Percentiles rank a stretch among this genome's conserved stretches.
Conservation (phyloP, 257 asterid genomes). For the Rhazya stricta region DNA sequence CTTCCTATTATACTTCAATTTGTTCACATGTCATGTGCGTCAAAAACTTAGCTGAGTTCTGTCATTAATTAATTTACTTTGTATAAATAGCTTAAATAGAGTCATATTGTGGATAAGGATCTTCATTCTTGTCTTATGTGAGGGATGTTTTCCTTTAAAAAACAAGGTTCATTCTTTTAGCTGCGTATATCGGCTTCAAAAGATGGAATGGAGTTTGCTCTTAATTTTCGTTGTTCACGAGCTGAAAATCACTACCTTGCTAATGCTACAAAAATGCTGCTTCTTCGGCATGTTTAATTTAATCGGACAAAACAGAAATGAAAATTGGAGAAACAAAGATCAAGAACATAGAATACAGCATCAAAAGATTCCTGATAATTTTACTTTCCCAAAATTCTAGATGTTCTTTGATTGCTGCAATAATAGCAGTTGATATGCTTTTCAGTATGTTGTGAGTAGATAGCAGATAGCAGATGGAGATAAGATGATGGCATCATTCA, state of each 20-base stretch:
- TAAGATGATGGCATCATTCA: not conserved
- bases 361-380: too few species aligned
- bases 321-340: not conserved
- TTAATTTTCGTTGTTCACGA: not conserved
- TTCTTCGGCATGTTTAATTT: not conserved
- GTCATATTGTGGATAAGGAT: not conserved
- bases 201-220: not conserved
- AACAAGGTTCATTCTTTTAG: too few species aligned
- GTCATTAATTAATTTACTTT: too few species aligned
- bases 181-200: too few species aligned
- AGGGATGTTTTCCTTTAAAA: not conserved
- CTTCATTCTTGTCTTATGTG: not conserved
- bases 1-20: too few species aligned
- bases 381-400: too few species aligned
- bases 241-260: not conserved
- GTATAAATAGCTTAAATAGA: too few species aligned
- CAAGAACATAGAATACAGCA: not conserved
- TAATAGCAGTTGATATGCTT: too few species aligned
- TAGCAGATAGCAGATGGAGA: not conserved
- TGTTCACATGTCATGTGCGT: too few species aligned
- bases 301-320: not conserved
- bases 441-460: not conserved
- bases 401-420: too few species aligned
- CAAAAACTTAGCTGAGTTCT: too few species aligned
- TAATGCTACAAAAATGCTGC: not conserved